These are phyloP conservation scores for Aspergillus hortae DNA, from an alignment of 2,329 filamentous ascomycete species.

Conservation along the genomic window DNA sequence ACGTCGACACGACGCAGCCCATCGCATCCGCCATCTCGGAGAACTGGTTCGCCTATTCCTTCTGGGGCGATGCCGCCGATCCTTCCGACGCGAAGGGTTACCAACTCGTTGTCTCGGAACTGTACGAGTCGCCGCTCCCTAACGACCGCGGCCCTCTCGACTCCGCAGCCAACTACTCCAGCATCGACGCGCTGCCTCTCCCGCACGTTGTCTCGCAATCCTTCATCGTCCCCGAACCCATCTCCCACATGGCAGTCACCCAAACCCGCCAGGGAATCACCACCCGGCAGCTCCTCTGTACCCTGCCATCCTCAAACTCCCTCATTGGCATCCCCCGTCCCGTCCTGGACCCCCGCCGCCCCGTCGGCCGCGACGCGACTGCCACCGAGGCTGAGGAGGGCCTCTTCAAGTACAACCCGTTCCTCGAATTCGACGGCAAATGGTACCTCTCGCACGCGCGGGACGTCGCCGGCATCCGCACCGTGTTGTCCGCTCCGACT, in stretches of 20 bases:
- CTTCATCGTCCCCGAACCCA: conserved; percentile 74
- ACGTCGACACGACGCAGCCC: conserved; percentile 69
- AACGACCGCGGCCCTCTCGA: conserved; percentile 82
- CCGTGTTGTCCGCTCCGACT: conserved; percentile 72
- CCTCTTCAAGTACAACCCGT: conserved; percentile 69
- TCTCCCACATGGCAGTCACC: conserved; percentile 76
- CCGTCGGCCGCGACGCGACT: conserved; percentile 78
- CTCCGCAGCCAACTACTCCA: conserved; percentile 69
- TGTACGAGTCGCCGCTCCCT: conserved; percentile 79
- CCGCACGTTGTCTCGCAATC: conserved; percentile 77
- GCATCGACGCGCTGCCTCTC: conserved; percentile 61
- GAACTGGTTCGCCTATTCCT: conserved; percentile 92
- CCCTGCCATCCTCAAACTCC: conserved; percentile 67
- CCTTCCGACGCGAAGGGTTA: conserved; percentile 66
- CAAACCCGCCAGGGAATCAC: conserved; percentile 91
- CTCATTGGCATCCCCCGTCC: conserved; percentile 76
- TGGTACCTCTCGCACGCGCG: conserved; percentile 76
- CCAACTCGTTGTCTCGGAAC: conserved; percentile 78
- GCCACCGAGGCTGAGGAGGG: conserved; percentile 79
- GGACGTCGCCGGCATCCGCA: conserved; percentile 71
- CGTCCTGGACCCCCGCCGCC: conserved; percentile 79
- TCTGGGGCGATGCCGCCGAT: conserved; percentile 56
- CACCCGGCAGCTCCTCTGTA: conserved; percentile 74
- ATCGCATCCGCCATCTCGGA: conserved; percentile 79
- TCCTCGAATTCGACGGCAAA: conserved; percentile 79